Conservation (phyloP, 805 yeast genomes). For the Saturnispora serradocipensis region DNA sequence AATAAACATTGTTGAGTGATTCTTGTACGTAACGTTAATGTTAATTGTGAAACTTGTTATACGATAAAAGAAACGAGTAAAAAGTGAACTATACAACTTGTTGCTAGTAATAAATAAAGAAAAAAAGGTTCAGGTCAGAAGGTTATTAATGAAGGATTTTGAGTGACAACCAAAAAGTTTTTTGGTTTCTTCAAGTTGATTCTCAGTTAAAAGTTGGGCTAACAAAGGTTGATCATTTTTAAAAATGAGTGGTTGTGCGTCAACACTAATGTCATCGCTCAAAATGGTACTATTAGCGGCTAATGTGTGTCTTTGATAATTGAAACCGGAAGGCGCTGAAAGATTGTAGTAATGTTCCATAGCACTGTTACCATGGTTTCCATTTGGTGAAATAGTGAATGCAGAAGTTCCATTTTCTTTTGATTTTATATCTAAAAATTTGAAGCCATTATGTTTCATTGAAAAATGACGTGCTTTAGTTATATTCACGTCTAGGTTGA, state of each 20-base stretch:
- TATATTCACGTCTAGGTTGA: slow-evolving; percentile 22
- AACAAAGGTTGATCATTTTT: neutral
- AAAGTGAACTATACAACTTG: neutral
- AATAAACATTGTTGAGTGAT: too few relatives aligned
- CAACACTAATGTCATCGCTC: slow-evolving; percentile 19
- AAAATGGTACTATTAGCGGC: slow-evolving; percentile 25
- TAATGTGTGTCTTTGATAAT: slow-evolving; percentile 25
- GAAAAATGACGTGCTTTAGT: slow-evolving; percentile 7
- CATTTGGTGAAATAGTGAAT: slow-evolving; percentile 34
- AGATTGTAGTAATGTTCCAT: slow-evolving; percentile 28
- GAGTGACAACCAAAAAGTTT: neutral
- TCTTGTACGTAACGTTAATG: neutral
- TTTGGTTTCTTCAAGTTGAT: neutral
- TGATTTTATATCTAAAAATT: slow-evolving; percentile 20
- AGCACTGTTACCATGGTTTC: slow-evolving; percentile 39
- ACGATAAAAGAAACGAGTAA: neutral
- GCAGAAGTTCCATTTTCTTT: slow-evolving; percentile 38
- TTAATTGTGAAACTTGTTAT: neutral
- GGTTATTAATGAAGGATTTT: neutral
- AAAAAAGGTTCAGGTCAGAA: neutral
- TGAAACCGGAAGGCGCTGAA: slow-evolving; percentile 15
- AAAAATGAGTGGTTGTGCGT: neutral
- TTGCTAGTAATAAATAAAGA: neutral
- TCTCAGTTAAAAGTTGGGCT: neutral
- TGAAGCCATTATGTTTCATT: slow-evolving; percentile 16